These are phyloP conservation scores for Penicillium sp. DNA, from an alignment of 2,329 filamentous ascomycete genomes.

Conservation along the genomic window DNA sequence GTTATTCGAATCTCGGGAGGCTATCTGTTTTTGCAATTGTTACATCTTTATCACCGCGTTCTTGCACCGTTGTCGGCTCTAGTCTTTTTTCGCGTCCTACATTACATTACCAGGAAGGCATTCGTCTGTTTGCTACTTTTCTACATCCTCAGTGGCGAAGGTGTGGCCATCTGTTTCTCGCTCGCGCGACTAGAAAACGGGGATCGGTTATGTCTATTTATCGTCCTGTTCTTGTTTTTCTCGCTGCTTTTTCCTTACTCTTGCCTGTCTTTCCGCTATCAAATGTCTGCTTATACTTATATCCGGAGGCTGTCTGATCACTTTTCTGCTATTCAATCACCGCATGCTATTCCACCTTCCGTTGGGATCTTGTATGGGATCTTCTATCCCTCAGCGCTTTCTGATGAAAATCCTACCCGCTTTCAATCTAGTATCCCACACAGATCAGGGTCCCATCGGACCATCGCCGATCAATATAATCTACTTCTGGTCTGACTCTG, in stretches of 20 bases:
- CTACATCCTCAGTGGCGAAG: conserved; percentile 1
- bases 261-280: conserved; percentile 14
- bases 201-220: conserved; percentile 23
- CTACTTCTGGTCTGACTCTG: background rate
- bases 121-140: conserved; percentile 15
- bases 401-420: conserved; percentile 2
- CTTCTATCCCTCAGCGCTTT: conserved; percentile 11
- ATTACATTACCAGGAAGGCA: conserved; percentile 22
- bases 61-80: conserved; percentile 5
- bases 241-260: conserved; percentile 7
- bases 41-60: conserved; percentile 9
- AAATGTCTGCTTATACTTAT: conserved; percentile 24
- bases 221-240: background rate
- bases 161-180: conserved; percentile 12
- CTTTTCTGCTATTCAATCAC: conserved; percentile 16
- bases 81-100: conserved; percentile 7
- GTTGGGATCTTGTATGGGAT: conserved; percentile 6
- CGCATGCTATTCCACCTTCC: conserved; percentile 4
- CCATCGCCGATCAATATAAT: background rate
- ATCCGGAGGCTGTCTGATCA: conserved; percentile 42
- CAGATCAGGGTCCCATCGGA: background rate
- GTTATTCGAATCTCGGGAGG: conserved; percentile 27
- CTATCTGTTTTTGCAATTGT: conserved; percentile 21
- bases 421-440: background rate
- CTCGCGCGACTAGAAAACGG: conserved; percentile 18